These are phyloP conservation scores for Neurospora cerealis DNA, from an alignment of 495 filamentous ascomycete genomes.

Conservation along the genomic window DNA sequence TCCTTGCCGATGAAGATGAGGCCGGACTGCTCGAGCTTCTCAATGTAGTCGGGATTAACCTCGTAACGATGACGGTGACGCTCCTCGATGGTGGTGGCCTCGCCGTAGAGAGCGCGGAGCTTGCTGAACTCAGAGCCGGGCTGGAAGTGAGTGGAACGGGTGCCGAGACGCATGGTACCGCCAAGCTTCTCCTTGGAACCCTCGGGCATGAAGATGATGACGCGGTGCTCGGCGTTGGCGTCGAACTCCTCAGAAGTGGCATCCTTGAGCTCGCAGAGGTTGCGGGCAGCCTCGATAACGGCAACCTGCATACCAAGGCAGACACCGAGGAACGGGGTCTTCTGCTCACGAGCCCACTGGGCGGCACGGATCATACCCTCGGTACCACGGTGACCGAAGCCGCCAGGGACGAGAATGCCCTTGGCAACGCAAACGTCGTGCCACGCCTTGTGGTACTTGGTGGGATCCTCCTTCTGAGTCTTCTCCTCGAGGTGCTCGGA, in stretches of 20 bases:
- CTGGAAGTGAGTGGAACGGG: constrained; percentile 67
- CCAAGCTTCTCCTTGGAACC: constrained; percentile 56
- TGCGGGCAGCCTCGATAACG: constrained; percentile 79
- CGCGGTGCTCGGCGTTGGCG: constrained; percentile 41
- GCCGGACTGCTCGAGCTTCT: constrained; percentile 45
- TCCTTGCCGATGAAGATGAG: constrained; percentile 71
- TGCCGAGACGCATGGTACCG: constrained; percentile 87
- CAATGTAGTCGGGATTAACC: constrained; percentile 60
- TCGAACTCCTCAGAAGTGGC: constrained; percentile 62
- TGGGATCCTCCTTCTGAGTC: constrained; percentile 46
- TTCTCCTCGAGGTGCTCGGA: constrained; percentile 67
- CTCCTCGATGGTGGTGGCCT: constrained; percentile 45
- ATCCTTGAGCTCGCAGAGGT: constrained; percentile 49
- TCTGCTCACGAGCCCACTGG: constrained; percentile 73
- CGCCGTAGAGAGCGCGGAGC: constrained; percentile 64
- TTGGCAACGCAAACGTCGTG: constrained; percentile 42
- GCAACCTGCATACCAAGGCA: constrained; percentile 95
- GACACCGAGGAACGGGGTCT: constrained; percentile 77
- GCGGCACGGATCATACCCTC: constrained; percentile 82
- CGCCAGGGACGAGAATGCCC: constrained; percentile 54
- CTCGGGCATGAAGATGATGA: constrained; percentile 91
- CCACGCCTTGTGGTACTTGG: constrained; percentile 85
- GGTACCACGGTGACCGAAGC: constrained; percentile 74
- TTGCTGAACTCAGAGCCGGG: constrained; percentile 67
- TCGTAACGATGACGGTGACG: constrained; percentile 69